phyloP scores from a whole-genome alignment of 139 green algal species.

The Medakamo hakoo region DNA sequence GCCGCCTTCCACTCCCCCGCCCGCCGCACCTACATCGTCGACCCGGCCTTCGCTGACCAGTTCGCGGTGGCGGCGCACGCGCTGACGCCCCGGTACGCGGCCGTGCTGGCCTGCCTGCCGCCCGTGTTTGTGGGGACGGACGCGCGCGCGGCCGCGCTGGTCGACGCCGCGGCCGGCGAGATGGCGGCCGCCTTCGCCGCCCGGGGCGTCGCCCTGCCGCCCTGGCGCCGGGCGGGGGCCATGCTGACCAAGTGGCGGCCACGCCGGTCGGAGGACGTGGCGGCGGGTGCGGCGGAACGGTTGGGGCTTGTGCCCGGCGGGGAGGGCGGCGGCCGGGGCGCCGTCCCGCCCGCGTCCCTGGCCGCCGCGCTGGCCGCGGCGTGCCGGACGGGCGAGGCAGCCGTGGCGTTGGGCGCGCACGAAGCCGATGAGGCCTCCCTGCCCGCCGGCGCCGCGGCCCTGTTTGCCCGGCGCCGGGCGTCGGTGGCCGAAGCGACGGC shows the following conservation, averaged over 20 bases:
- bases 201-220: conserved; percentile 24
- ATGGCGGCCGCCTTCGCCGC: conserved; percentile 25
- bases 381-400: too few relatives aligned
- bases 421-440: too few relatives aligned
- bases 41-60: conserved; percentile 39
- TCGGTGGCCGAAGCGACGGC: neutral
- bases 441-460: too few relatives aligned
- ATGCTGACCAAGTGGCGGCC: conserved; percentile 47
- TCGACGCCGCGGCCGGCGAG: conserved; percentile 30
- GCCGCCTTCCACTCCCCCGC: too few relatives aligned
- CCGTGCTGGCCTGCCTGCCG: conserved; percentile 21
- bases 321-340: too few relatives aligned
- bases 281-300: too few relatives aligned
- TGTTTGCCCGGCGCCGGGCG: conserved; percentile 14
- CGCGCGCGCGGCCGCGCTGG: conserved; percentile 14
- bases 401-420: too few relatives aligned
- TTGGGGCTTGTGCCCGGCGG: too few relatives aligned
- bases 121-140: conserved; percentile 15
- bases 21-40: conserved; percentile 32
- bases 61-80: conserved; percentile 37
- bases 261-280: conserved; percentile 22
- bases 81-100: conserved; percentile 23
- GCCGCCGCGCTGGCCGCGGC: too few relatives aligned
- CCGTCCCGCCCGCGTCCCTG: too few relatives aligned
- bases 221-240: conserved; percentile 28